Evolutionary conservation across 2,329 filamentous ascomycete genomes (phyloP).

Genomic region (Corynespora cassiicola): DNA sequence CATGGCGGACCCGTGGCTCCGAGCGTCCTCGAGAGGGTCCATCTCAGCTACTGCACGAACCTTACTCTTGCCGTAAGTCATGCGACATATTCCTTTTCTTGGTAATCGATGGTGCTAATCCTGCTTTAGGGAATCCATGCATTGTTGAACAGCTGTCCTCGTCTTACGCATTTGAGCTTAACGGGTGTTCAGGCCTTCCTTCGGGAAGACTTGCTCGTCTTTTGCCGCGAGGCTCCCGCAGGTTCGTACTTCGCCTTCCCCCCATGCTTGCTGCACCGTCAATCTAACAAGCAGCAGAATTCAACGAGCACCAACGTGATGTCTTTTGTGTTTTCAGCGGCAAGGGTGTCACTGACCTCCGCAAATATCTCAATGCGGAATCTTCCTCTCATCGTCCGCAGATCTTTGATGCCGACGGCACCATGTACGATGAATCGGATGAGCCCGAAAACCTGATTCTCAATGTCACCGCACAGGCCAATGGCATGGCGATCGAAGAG

Average conservation of each 20-base stretch:
- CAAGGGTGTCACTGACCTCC: constrained; percentile 77
- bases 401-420: constrained; percentile 33
- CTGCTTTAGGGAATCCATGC: constrained; percentile 78
- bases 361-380: constrained; percentile 74
- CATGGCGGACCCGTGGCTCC: constrained; percentile 64
- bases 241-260: constrained; percentile 54
- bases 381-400: constrained; percentile 22
- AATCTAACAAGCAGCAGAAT: constrained; percentile 63
- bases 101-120: constrained; percentile 34
- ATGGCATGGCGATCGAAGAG: constrained; percentile 49
- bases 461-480: constrained; percentile 43
- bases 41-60: constrained; percentile 92
- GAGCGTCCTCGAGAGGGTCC: constrained; percentile 85
- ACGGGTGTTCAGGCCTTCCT: constrained; percentile 94
- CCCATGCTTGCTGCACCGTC: too few relatives aligned
- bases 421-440: constrained; percentile 31
- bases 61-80: constrained; percentile 77
- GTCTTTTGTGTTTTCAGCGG: constrained; percentile 99
- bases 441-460: constrained; percentile 43
- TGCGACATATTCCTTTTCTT: neutral
- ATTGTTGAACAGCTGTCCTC: constrained; percentile 87
- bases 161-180: constrained; percentile 90
- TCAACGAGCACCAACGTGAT: constrained; percentile 91
- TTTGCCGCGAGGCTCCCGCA: constrained; percentile 83
- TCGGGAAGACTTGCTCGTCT: constrained; percentile 80